Base-by-base conservation (phyloP, 2,329 filamentous ascomycete genomes). In the Neoarthrinium moseri region DNA sequence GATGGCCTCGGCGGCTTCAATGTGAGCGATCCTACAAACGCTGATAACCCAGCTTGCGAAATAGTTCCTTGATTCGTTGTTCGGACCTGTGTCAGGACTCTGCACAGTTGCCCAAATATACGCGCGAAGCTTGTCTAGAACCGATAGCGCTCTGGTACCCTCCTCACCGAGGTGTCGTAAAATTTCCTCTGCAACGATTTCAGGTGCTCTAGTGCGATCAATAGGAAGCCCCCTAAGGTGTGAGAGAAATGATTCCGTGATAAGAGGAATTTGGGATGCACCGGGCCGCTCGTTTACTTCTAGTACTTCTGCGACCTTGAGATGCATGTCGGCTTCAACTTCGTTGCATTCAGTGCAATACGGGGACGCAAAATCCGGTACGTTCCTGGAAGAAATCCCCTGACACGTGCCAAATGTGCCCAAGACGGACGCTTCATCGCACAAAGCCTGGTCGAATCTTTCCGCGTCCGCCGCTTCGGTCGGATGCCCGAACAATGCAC, bases 1-100 rank as follows among this genome's bases (percentile, higher is more conserved):
- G n/a, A 45, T 20, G 5, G 18, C 12, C 22, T 22, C 37, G 12
- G 46, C 46, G 3, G 29, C 41, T 13, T 37, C n/a, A 18, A 48
- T 21, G 22, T 36, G 12, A 6, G 17, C 17, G 3, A 30, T 6
- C 11, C 35, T 35, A 12, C 30, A 41, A 0, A 29, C 46, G 22
- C 21, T 15, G 13, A 29, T 18, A 3, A 48, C 15, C 46, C 40
- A 48, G 11, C 29, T 23, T 8, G 41, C 46, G 5, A 45, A 48
- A 7, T 38, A 21, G 6, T 40, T 27, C 4, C 27, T 35, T 23
- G 40, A 33, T 12, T 30, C 41, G 12, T 32, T 29, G 10, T 20
- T 21, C 4, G 29, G 12, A 18, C 24, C 23, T 4, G 15, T 4
- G 4, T 18, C 13, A 1, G 33, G 8, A 5, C 17, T 27, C 7